Evolutionary conservation across 768 basidiomycete species (phyloP).

Genomic region (Kwoniella shandongensis): DNA sequence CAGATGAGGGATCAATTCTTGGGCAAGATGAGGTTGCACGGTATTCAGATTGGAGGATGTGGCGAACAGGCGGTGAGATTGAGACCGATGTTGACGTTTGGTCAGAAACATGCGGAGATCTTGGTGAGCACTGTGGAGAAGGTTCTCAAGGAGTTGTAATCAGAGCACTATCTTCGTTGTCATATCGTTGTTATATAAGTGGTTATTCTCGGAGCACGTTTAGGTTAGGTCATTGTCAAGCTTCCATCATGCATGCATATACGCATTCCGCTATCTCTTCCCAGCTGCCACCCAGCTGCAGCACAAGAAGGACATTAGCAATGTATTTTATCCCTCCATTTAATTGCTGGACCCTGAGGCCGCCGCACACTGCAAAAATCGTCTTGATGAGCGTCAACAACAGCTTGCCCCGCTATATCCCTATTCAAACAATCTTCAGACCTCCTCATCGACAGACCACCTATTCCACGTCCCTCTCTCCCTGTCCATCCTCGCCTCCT

Average conservation of each 20-base stretch:
- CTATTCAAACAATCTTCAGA: background rate
- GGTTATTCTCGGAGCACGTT: too few species aligned
- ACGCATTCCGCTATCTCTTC: too few species aligned
- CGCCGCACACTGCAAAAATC: too few species aligned
- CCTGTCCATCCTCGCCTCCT: background rate
- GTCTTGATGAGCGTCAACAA: slow-evolving; percentile 10
- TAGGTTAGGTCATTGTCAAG: too few species aligned
- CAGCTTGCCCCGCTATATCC: background rate
- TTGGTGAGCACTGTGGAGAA: slow-evolving; percentile 34
- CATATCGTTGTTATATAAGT: too few species aligned
- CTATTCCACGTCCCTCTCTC: background rate
- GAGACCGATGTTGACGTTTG: slow-evolving; percentile 54
- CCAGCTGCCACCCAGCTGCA: too few species aligned
- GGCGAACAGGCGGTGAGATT: slow-evolving; percentile 43
- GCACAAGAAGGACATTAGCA: too few species aligned
- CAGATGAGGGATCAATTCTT: slow-evolving; percentile 51
- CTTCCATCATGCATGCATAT: background rate
- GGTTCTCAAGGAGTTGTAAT: slow-evolving; percentile 31
- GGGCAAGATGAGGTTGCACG: slow-evolving; percentile 43
- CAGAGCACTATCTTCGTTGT: too few species aligned
- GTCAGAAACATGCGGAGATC: slow-evolving; percentile 47
- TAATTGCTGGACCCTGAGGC: too few species aligned
- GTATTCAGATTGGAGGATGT: slow-evolving; percentile 55
- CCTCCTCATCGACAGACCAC: background rate
- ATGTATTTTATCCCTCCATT: too few species aligned